Percentiles rank a stretch among this genome's conserved stretches.
Evolutionary conservation across 1,284 basidiomycete genomes (phyloP).

Genomic region (Irpex rosettiformis): DNA sequence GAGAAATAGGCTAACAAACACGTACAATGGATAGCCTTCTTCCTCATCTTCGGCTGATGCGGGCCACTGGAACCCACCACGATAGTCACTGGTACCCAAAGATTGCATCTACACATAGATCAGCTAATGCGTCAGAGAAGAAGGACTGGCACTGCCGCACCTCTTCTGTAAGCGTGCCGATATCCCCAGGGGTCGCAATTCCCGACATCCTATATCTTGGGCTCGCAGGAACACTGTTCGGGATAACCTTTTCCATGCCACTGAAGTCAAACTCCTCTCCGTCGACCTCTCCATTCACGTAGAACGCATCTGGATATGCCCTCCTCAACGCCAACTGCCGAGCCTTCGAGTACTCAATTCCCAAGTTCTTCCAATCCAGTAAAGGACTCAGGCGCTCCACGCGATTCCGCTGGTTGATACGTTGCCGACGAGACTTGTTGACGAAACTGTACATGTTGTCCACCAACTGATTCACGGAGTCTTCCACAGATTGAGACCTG

Average conservation of each 20-base stretch:
- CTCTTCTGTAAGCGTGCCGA: constrained; percentile 93
- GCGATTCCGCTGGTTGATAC: constrained; percentile 97
- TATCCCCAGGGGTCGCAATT: constrained; percentile 85
- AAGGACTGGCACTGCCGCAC: constrained; percentile 33
- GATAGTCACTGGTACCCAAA: constrained; percentile 85
- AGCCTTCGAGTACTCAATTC: constrained; percentile 95
- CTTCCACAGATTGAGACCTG: constrained; percentile 86
- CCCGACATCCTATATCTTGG: constrained; percentile 73
- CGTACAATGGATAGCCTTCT: constrained; percentile 87
- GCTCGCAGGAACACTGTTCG: constrained; percentile 83
- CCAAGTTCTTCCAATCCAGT: constrained; percentile 97
- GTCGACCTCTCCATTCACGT: constrained; percentile 41
- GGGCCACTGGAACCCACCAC: constrained; percentile 77
- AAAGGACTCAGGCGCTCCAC: constrained; percentile 92
- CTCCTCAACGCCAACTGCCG: constrained; percentile 89
- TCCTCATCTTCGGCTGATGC: constrained; percentile 75
- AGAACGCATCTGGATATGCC: constrained; percentile 95
- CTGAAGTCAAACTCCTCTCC: constrained; percentile 59
- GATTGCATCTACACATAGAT: constrained; percentile 69
- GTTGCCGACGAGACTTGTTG: constrained; percentile 89
- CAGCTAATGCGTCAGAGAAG: neutral
- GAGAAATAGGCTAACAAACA: constrained; percentile 17
- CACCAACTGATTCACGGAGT: constrained; percentile 78
- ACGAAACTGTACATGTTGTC: constrained; percentile 80
- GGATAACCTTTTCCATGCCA: constrained; percentile 65